phyloP scores from a whole-genome alignment of 129 eudicot species.

The Flaveria ramosissima region DNA sequence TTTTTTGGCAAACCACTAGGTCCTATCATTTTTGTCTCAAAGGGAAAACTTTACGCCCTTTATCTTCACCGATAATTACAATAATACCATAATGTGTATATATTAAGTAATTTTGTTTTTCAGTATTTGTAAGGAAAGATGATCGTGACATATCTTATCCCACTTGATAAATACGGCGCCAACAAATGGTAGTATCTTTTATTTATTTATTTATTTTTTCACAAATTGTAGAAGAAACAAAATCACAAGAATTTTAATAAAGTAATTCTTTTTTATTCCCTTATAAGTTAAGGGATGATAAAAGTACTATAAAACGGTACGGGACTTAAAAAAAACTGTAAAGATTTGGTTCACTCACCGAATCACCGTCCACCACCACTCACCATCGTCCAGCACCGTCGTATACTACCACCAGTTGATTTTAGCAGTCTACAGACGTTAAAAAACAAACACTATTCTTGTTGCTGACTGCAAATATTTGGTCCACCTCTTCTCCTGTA shows the following conservation, averaged over 20 bases:
- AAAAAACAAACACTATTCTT: too few relatives aligned
- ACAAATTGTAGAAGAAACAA: neutral
- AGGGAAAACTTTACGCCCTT: conserved; percentile 17
- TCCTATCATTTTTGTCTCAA: conserved; percentile 13
- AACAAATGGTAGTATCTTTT: neutral
- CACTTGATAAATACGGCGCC: conserved; percentile 9
- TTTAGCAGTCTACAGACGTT: too few relatives aligned
- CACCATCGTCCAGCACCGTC: too few relatives aligned
- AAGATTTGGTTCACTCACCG: too few relatives aligned
- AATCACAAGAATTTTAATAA: neutral
- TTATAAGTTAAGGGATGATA: too few relatives aligned
- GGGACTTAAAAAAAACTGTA: too few relatives aligned
- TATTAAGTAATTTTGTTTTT: neutral
- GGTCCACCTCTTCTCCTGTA: too few relatives aligned
- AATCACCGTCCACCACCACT: too few relatives aligned
- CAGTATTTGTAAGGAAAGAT: neutral
- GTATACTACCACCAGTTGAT: too few relatives aligned
- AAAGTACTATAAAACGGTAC: too few relatives aligned
- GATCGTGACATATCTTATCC: conserved; percentile 13
- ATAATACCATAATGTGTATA: neutral
- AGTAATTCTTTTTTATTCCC: too few relatives aligned
- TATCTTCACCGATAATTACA: conserved; percentile 7
- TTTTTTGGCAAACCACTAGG: conserved; percentile 52
- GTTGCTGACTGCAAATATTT: too few relatives aligned
- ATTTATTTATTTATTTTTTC: neutral